Base-by-base conservation (phyloP, 768 basidiomycete genomes). In the Agrocybe pediades region DNA sequence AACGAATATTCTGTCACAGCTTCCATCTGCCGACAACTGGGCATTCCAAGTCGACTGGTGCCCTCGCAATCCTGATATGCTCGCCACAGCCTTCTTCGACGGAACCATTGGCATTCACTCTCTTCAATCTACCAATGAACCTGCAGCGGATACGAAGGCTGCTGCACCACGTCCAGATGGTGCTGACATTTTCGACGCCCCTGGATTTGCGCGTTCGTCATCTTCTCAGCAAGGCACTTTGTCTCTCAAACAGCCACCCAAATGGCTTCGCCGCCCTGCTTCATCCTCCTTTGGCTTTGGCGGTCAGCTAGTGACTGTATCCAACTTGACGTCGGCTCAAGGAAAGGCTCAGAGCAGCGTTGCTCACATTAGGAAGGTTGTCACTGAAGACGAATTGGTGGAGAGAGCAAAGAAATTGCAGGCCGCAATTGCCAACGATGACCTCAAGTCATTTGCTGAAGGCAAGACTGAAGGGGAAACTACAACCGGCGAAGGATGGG, bases 41-140 rank as follows among this genome's bases (percentile, higher is more conserved):
- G 90, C 95, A 0, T 98, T 98, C 87, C 92, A 98, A 72, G 90
- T 95, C 9, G 85, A 95, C 51, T 98, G 93, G 91, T 96, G 92
- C 65, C 96, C 95, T 9, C 89, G 92, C 49, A 85, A 86, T 56
- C 75, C 95, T 1, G 90, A 93, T 62, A 78, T 97, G 41, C 83
- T 98, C 36, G 93, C 95, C 0, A 87, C 94, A 2, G 94, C 94
- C 2, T 95, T 92, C 71, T 96, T 96, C 72, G 95, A 97, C 59
- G 96, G 95, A 13, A 94, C 92, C 2, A 86, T 98, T 60, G 89
- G 88, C 30, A 85, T 99, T 29, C 95, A 98, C 67, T 92, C 92
- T 15, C 83, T 98, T 49, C 96, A 98, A 66, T 86, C 90, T 1
- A 97, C 92, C n/a, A 88, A 92, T 58, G 77, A 78, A 29, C 58